A percentile compares a stretch with the other conserved stretches of the same genome.
These are phyloP conservation scores for Penicillium verrucosum DNA, from an alignment of 2,329 filamentous ascomycete genomes.

Conservation along the genomic window DNA sequence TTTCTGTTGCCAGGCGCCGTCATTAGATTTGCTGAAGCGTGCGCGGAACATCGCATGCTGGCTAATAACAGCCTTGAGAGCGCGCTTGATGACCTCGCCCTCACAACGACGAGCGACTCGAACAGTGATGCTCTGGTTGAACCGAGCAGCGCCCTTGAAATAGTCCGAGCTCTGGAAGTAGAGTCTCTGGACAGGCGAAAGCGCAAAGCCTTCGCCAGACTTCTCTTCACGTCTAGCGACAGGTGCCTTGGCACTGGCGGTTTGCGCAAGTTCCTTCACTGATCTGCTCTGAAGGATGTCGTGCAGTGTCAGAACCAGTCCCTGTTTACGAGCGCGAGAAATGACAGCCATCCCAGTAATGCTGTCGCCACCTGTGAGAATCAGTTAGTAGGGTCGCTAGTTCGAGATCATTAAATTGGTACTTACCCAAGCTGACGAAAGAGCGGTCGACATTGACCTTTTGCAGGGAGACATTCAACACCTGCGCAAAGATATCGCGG, in stretches of 20 bases:
- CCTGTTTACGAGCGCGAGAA: slow-evolving; percentile 36
- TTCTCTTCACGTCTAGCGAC: slow-evolving; percentile 25
- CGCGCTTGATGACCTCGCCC: slow-evolving; percentile 23
- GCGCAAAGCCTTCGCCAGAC: slow-evolving; percentile 26
- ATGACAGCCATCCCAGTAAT: slow-evolving; percentile 41
- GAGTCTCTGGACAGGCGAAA: slow-evolving; percentile 36
- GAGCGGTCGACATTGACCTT: slow-evolving; percentile 35
- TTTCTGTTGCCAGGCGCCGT: slow-evolving; percentile 30
- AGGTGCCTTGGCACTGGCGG: slow-evolving; percentile 18
- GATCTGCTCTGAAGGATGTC: slow-evolving; percentile 36
- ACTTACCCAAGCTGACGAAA: slow-evolving; percentile 38
- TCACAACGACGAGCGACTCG: slow-evolving; percentile 27
- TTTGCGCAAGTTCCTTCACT: slow-evolving; percentile 30
- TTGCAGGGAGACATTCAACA: slow-evolving; percentile 35
- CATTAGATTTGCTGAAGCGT: slow-evolving; percentile 22
- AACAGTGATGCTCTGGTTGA: slow-evolving; percentile 38
- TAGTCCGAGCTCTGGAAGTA: slow-evolving; percentile 28
- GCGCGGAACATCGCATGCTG: slow-evolving; percentile 38
- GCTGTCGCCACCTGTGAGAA: slow-evolving; percentile 36
- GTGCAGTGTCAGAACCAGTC: slow-evolving; percentile 33
- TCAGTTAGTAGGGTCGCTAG: slow-evolving; percentile 6
- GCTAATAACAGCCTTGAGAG: slow-evolving; percentile 29
- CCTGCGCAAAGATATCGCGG: slow-evolving; percentile 34
- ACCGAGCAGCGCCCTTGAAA: slow-evolving; percentile 26
- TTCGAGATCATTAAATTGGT: background rate